Percentiles rank a stretch among this genome's conserved stretches.
phyloP scores from a whole-genome alignment of 805 yeast species.

The Saccharomyces mikatae region DNA sequence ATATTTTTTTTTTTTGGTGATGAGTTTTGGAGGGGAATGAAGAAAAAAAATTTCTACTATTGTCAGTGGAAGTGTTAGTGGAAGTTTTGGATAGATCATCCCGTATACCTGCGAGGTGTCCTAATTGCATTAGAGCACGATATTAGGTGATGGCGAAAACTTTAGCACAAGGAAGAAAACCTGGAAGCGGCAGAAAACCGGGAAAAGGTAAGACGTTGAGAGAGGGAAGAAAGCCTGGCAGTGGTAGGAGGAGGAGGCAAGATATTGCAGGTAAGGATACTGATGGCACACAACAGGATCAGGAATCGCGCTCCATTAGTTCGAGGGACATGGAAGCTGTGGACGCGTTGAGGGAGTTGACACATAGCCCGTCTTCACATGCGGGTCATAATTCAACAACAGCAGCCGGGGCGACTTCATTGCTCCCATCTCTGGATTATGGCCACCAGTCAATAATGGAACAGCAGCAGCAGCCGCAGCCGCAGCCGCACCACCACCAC shows the following conservation, averaged over 20 bases:
- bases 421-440: neutral
- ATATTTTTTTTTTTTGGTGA: neutral
- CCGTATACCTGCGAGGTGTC: neutral
- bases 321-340: constrained; percentile 22
- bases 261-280: neutral
- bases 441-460: neutral
- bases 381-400: neutral
- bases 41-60: neutral
- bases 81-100: neutral
- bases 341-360: constrained; percentile 23
- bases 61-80: neutral
- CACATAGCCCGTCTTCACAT: constrained; percentile 14
- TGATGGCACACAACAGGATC: neutral
- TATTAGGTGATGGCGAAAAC: constrained; percentile 26
- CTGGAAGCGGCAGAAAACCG: constrained; percentile 31
- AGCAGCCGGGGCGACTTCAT: neutral
- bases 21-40: neutral
- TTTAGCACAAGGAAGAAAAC: constrained; percentile 30
- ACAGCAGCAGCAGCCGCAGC: neutral
- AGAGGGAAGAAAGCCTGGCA: constrained; percentile 31
- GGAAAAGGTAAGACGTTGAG: constrained; percentile 29
- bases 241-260: constrained; percentile 25
- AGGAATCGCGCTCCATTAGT: neutral
- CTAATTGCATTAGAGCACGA: neutral
- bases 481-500: constrained; percentile 6